These are phyloP conservation scores for Phialophora macrospora DNA, from an alignment of 2,329 filamentous ascomycete genomes.

Conservation along the genomic window DNA sequence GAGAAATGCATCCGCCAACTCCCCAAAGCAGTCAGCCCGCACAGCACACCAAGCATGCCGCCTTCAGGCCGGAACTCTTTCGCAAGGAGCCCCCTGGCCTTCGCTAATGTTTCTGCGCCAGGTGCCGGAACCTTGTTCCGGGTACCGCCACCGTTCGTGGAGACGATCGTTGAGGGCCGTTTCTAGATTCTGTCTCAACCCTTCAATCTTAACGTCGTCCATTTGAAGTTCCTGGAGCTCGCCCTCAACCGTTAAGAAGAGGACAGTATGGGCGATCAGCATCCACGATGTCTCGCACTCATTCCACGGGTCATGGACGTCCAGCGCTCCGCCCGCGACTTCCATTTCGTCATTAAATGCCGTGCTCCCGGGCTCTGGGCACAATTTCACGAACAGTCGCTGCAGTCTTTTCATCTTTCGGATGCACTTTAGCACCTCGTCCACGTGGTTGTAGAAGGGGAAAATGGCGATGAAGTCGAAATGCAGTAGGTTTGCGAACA, in stretches of 20 bases:
- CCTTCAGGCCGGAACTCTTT: neutral
- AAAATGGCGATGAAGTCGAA: constrained; percentile 69
- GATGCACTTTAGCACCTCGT: constrained; percentile 52
- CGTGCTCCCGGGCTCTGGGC: constrained; percentile 47
- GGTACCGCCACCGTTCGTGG: constrained; percentile 30
- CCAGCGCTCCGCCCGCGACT: constrained; percentile 43
- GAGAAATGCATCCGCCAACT: neutral
- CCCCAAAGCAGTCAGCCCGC: neutral
- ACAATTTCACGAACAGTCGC: constrained; percentile 60
- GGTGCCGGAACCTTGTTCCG: constrained; percentile 25
- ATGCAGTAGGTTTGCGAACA: constrained; percentile 53
- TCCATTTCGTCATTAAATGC: constrained; percentile 48
- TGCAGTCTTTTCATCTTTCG: constrained; percentile 57
- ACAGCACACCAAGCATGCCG: neutral
- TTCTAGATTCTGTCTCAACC: constrained; percentile 29
- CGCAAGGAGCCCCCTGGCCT: neutral
- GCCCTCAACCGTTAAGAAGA: constrained; percentile 29
- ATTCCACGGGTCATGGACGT: constrained; percentile 57
- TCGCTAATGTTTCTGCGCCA: constrained; percentile 16
- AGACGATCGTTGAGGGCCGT: constrained; percentile 21
- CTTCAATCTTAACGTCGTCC: constrained; percentile 36
- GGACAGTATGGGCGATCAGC: constrained; percentile 49
- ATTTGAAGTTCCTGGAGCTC: constrained; percentile 30
- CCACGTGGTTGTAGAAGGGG: constrained; percentile 67
- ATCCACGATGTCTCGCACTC: constrained; percentile 60